These are phyloP conservation scores for Neostapfia colusana DNA, from an alignment of 176 grass and related monocot species.

Conservation along the genomic window DNA sequence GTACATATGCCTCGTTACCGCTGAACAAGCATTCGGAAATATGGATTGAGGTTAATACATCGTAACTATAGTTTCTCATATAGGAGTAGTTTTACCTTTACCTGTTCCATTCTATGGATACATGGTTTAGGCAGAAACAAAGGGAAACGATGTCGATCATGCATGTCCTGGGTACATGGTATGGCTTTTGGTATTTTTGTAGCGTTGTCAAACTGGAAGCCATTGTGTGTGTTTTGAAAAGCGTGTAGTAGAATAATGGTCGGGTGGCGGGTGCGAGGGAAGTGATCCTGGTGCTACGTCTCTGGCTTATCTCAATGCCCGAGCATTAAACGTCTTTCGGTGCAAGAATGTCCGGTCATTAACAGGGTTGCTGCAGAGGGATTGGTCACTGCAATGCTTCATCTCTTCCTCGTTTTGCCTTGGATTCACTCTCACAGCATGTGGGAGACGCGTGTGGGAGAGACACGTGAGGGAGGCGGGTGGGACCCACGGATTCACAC, in stretches of 20 bases:
- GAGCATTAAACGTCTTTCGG: too few species aligned
- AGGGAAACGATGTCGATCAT: conserved; percentile 13
- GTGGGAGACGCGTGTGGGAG: too few species aligned
- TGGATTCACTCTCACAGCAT: too few species aligned
- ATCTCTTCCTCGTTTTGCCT: too few species aligned
- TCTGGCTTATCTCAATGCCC: background rate
- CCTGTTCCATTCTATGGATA: conserved; percentile 28
- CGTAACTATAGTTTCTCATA: conserved; percentile 32
- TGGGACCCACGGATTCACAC: too few species aligned
- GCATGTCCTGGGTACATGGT: background rate
- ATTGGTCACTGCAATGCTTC: too few species aligned
- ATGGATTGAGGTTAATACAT: background rate
- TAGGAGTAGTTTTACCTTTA: conserved; percentile 14
- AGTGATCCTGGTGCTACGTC: background rate
- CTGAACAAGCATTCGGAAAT: background rate
- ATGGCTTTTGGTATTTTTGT: background rate
- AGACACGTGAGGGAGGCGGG: too few species aligned
- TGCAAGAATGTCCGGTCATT: too few species aligned
- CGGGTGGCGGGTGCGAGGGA: background rate
- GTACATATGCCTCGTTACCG: conserved; percentile 9
- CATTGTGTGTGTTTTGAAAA: background rate
- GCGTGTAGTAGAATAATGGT: background rate
- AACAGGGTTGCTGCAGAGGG: too few species aligned
- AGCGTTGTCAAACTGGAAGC: background rate
- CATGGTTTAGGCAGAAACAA: conserved; percentile 22